A percentile compares a stretch with the other conserved stretches of the same genome.
Conservation (phyloP, 257 asterid species). For the Misopates orontium region DNA sequence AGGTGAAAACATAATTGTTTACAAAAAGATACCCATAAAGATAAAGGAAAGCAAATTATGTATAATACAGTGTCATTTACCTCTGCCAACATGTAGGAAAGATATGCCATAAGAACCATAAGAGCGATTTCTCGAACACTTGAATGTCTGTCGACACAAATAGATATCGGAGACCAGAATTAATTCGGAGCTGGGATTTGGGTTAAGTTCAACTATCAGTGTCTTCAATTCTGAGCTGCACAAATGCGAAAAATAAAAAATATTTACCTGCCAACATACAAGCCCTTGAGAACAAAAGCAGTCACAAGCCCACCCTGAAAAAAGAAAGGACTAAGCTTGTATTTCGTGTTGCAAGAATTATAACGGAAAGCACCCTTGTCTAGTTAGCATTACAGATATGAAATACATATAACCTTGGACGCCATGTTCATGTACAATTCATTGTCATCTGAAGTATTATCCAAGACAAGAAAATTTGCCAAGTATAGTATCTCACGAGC, state of each 20-base stretch:
- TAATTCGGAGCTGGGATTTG: slow-evolving; percentile 18
- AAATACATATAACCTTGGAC: too few relatives aligned
- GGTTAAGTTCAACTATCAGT: slow-evolving; percentile 2
- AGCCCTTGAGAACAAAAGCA: slow-evolving; percentile 67
- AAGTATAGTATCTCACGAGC: background rate
- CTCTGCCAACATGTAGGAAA: slow-evolving; percentile 97
- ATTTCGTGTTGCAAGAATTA: slow-evolving; percentile 10
- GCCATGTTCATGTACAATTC: too few relatives aligned
- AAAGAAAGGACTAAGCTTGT: slow-evolving; percentile 19
- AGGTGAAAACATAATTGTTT: background rate
- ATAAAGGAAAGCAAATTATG: background rate
- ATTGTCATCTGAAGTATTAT: too few relatives aligned
- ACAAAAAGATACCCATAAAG: background rate
- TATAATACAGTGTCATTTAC: slow-evolving; percentile 53
- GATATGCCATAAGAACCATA: slow-evolving; percentile 86
- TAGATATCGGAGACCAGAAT: slow-evolving; percentile 18
- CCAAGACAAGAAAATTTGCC: too few relatives aligned
- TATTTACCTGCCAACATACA: slow-evolving; percentile 81
- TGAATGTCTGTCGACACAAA: slow-evolving; percentile 68
- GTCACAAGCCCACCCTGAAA: slow-evolving; percentile 87
- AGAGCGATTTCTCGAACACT: slow-evolving; percentile 84
- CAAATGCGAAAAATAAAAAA: background rate
- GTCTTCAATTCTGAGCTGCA: slow-evolving; percentile 7
- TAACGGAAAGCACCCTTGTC: background rate
- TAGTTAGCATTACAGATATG: too few relatives aligned